Base-by-base conservation (phyloP, 108 stramenopile genomes). In the Nitzschia putrida region DNA sequence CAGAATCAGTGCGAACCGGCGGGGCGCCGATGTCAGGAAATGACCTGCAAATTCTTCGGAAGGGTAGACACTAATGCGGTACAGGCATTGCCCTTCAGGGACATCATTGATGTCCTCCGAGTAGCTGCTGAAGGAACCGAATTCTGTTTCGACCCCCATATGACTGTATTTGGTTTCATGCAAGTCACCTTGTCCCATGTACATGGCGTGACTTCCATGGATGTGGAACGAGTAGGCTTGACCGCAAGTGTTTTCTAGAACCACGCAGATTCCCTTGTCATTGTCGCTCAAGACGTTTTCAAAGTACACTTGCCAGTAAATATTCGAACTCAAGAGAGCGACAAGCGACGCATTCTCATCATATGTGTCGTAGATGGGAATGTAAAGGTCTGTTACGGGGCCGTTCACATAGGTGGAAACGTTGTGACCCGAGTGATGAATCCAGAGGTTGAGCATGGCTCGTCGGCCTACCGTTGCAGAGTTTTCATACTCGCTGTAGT, bases 111-210 rank as follows among this genome's bases (percentile, higher is more conserved):
- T 34, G 29, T 34, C 29, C 29, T 34, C 29, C 3, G 29, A 34
- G 29, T 40, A 16, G 14, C 18, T n/a, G n/a, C 11, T 21, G 20
- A 67, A 67, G 12, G 66, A 21, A 29, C 23, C 39, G 53, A 39
- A 54, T 34, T 75, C 22, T 24, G 57, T 44, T 9, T 39, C 44
- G 16, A 58, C 24, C 25, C 55, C 61, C 12, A 72, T 44, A 4
- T 67, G 29, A 47, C 71, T 53, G 47, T 66, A 84, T 16, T 70
- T 81, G 39, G 47, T 18, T 45, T 81, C 80, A 50, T 84, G 80
- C 18, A 57, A 18, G 56, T 84, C 83, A 13, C 78, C 80, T 34
- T 68, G 68, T 10, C 83, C 83, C 61, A 81, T 16, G 16, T 77
- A 63, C 0, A 42, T 71, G 16, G 68, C 83, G 0, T 53, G 20